Evolutionary conservation across 1,139 yeast genomes (phyloP).

Genomic region (Kurtzmaniella quercitrusa): DNA sequence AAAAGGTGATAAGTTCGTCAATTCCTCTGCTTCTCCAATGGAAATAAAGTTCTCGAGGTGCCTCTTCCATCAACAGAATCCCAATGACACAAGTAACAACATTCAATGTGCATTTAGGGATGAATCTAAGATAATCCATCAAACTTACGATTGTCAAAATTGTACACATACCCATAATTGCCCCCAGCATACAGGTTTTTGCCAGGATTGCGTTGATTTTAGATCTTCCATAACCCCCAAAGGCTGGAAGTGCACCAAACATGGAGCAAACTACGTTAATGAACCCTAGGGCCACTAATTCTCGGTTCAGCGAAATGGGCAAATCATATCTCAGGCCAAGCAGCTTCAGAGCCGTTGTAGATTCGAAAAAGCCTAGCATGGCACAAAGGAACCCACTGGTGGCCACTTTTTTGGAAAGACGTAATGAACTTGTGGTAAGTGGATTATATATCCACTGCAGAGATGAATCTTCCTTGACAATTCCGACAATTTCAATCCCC

Average conservation of each 20-base stretch:
- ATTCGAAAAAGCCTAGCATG: conserved; percentile 86
- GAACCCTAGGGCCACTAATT: conserved; percentile 76
- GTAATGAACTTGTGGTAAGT: conserved; percentile 20
- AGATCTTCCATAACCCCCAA: conserved; percentile 95
- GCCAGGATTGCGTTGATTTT: conserved; percentile 86
- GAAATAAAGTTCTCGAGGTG: conserved; percentile 74
- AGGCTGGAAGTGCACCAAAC: conserved; percentile 84
- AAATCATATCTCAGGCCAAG: conserved; percentile 61
- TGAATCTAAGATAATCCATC: conserved; percentile 60
- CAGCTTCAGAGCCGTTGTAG: conserved; percentile 88
- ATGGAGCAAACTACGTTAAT: conserved; percentile 64
- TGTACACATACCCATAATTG: conserved; percentile 72
- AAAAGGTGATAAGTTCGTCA: conserved; percentile 71
- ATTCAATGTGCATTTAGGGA: conserved; percentile 79
- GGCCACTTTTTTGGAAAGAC: conserved; percentile 39
- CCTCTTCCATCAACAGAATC: conserved; percentile 73
- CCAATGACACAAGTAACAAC: conserved; percentile 83
- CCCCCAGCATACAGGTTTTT: conserved; percentile 77
- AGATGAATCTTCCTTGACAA: conserved; percentile 35
- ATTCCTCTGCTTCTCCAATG: conserved; percentile 74
- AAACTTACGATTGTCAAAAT: conserved; percentile 59
- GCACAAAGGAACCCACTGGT: conserved; percentile 73
- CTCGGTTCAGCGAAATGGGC: conserved; percentile 72
- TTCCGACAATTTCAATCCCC: conserved; percentile 71
- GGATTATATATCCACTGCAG: conserved; percentile 31